Conservation (phyloP, 1,284 basidiomycete genomes). For the Coriolopsis trogii region DNA sequence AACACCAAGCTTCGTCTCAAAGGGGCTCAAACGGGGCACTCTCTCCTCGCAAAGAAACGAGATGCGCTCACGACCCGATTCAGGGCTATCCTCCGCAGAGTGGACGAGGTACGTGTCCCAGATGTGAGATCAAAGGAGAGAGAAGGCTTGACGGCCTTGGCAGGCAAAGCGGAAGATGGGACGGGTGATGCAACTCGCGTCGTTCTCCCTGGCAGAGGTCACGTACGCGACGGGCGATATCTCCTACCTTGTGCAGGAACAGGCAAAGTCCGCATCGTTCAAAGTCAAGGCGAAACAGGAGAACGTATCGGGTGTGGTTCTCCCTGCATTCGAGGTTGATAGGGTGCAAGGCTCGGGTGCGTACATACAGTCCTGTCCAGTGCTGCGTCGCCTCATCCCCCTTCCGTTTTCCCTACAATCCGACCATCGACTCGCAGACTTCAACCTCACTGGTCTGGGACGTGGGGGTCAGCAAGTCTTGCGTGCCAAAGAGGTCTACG, state of each 20-base stretch:
- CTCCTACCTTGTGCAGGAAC: conserved; percentile 92
- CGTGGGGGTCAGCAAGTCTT: conserved; percentile 97
- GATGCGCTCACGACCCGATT: conserved; percentile 95
- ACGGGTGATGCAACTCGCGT: conserved; percentile 96
- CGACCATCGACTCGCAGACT: conserved; percentile 59
- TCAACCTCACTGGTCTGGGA: conserved; percentile 97
- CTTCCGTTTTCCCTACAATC: too few relatives aligned
- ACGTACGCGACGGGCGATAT: conserved; percentile 98
- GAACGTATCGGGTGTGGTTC: conserved; percentile 97
- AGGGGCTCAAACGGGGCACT: conserved; percentile 97
- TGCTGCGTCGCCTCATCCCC: neutral
- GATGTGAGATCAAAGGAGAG: neutral
- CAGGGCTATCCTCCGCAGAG: conserved; percentile 86
- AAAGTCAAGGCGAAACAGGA: conserved; percentile 95
- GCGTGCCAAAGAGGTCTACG: conserved; percentile 92
- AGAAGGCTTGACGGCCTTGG: neutral
- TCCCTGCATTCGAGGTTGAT: conserved; percentile 94
- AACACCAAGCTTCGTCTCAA: conserved; percentile 94
- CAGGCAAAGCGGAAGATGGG: conserved; percentile 99
- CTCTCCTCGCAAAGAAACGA: conserved; percentile 94
- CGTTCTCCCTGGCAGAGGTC: conserved; percentile 98
- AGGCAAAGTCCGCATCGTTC: conserved; percentile 91
- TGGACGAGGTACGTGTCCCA: conserved; percentile 79
- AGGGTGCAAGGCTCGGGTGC: conserved; percentile 80
- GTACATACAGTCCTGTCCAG: conserved; percentile 25